Percentiles rank a stretch among this genome's conserved stretches.
Evolutionary conservation across 2,329 filamentous ascomycete species (phyloP).

Genomic region (Botrytis hyacinthi): DNA sequence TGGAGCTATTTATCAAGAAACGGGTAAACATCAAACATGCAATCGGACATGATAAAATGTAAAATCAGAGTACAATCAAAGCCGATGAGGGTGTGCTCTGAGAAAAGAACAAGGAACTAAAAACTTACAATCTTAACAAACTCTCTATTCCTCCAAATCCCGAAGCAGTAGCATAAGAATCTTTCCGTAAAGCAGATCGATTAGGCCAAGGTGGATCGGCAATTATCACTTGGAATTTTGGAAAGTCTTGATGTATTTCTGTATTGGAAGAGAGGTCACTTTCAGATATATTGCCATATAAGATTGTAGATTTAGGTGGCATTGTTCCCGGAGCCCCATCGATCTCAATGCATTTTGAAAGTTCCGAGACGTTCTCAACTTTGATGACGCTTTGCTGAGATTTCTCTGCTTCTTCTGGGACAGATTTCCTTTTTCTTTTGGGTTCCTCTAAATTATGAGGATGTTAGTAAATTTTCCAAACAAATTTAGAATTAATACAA

Average conservation of each 20-base stretch:
- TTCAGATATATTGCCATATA: background rate
- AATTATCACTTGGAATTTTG: conserved; percentile 64
- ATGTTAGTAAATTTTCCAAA: background rate
- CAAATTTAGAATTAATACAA: background rate
- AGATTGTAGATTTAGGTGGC: conserved; percentile 3
- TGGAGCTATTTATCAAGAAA: background rate
- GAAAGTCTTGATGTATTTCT: conserved; percentile 36
- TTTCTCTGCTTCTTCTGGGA: background rate
- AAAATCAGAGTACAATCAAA: background rate
- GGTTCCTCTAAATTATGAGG: background rate
- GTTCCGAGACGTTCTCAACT: background rate
- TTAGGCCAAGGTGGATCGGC: conserved; percentile 83
- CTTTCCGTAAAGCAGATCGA: conserved; percentile 64
- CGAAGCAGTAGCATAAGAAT: conserved; percentile 43
- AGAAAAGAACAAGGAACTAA: background rate
- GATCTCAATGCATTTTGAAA: background rate
- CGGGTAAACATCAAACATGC: background rate
- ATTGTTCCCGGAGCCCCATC: background rate
- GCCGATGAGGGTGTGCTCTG: background rate
- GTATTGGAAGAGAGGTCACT: background rate
- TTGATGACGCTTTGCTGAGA: background rate
- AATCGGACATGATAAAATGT: background rate
- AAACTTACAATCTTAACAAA: background rate
- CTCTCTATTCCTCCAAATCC: background rate
- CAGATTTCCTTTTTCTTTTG: background rate